These are phyloP conservation scores for Linnemannia hyalina DNA, from an alignment of 192 early-diverging fungal species.

Conservation along the genomic window DNA sequence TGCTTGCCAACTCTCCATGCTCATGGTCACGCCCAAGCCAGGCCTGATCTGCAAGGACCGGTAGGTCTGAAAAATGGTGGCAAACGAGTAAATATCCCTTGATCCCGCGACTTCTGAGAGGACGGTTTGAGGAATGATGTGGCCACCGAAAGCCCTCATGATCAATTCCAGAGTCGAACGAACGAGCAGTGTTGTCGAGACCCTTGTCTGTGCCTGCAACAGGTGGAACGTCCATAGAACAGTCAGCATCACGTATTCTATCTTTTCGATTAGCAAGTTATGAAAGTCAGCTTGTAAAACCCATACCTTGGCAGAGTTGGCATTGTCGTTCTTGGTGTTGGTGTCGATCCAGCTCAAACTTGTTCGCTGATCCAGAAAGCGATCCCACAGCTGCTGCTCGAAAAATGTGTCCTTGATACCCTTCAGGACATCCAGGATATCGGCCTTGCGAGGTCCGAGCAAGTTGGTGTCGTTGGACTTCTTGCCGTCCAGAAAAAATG, in stretches of 20 bases:
- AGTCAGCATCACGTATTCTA: background rate
- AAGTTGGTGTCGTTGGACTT: background rate
- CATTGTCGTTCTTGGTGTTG: background rate
- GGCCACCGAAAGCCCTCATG: constrained; percentile 45
- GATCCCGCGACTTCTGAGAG: background rate
- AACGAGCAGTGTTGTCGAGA: constrained; percentile 22
- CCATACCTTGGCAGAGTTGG: constrained; percentile 9
- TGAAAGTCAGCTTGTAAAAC: background rate
- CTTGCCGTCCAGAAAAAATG: constrained; percentile 28
- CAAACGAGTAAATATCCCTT: constrained; percentile 30
- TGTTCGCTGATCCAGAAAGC: constrained; percentile 40
- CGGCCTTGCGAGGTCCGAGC: constrained; percentile 13
- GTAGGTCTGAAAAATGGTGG: constrained; percentile 35
- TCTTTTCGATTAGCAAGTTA: background rate
- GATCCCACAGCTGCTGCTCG: constrained; percentile 40
- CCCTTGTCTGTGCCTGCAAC: constrained; percentile 20
- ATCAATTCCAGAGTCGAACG: constrained; percentile 42
- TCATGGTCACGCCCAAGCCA: constrained; percentile 40
- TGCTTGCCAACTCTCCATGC: constrained; percentile 38
- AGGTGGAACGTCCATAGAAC: background rate
- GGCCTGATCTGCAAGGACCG: constrained; percentile 42
- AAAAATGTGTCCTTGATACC: constrained; percentile 40
- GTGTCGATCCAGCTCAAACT: constrained; percentile 54
- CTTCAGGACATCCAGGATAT: constrained; percentile 40
- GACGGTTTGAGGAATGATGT: constrained; percentile 43